Conservation (phyloP, 805 yeast species). For the Candida chilensis region DNA sequence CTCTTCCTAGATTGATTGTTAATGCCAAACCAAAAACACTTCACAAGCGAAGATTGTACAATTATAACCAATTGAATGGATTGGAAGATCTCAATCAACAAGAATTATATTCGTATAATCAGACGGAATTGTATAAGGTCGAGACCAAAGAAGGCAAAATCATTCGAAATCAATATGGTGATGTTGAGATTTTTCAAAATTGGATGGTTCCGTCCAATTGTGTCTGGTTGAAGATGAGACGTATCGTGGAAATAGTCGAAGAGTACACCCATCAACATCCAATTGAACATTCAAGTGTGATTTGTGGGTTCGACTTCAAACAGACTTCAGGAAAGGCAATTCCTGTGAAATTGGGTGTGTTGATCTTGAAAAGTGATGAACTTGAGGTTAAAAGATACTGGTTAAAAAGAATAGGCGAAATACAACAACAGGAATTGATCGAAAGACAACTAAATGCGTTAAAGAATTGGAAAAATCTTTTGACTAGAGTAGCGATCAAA, state of each 20-base stretch:
- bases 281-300: constrained; percentile 8
- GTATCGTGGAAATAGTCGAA: constrained; percentile 11
- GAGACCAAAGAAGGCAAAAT: constrained; percentile 4
- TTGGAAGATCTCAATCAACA: neutral
- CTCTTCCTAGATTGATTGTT: constrained; percentile 3
- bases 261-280: constrained; percentile 4
- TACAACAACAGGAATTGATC: neutral
- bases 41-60: constrained; percentile 11
- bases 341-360: constrained; percentile 17
- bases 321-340: constrained; percentile 13
- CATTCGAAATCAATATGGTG: constrained; percentile 19
- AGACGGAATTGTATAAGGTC: constrained; percentile 16
- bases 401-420: constrained; percentile 10
- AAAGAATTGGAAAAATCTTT: constrained; percentile 2
- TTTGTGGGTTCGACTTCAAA: constrained; percentile 16
- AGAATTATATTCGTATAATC: constrained; percentile 12
- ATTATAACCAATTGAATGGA: constrained; percentile 6
- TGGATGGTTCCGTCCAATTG: constrained; percentile 21
- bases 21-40: neutral
- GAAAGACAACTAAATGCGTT: constrained; percentile 2
- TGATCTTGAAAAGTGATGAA: constrained; percentile 11
- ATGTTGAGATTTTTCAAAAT: constrained; percentile 16
- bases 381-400: constrained; percentile 12
- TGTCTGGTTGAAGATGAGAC: constrained; percentile 14
- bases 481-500: constrained; percentile 2